These are phyloP conservation scores for Fusarium sp. DNA, from an alignment of 2,329 filamentous ascomycete species.

Conservation along the genomic window DNA sequence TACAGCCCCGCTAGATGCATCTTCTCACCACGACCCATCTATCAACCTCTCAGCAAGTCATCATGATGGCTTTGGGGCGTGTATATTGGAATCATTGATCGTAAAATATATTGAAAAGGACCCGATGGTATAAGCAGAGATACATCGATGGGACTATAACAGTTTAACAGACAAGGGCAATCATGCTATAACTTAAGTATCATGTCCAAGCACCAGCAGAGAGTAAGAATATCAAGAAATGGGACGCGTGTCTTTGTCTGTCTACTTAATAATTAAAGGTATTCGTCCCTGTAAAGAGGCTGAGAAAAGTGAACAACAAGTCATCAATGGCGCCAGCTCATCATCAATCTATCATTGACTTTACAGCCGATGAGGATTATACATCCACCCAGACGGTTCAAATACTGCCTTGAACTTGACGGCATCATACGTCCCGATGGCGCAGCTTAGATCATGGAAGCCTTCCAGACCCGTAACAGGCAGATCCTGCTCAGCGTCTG, in stretches of 20 bases:
- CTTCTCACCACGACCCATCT: background rate
- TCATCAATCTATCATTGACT: background rate
- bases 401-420: slow-evolving; percentile 77
- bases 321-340: background rate
- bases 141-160: background rate
- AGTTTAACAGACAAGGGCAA: background rate
- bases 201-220: background rate
- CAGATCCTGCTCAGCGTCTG: slow-evolving; percentile 71
- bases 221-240: background rate
- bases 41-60: background rate
- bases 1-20: slow-evolving; percentile 46
- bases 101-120: background rate
- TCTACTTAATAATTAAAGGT: background rate
- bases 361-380: slow-evolving; percentile 47
- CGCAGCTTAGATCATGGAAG: slow-evolving; percentile 76
- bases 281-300: background rate
- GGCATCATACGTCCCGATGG: slow-evolving; percentile 77
- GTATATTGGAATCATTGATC: background rate
- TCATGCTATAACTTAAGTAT: background rate
- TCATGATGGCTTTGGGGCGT: background rate
- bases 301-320: background rate
- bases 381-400: slow-evolving; percentile 70
- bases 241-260: slow-evolving; percentile 10
- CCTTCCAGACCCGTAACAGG: slow-evolving; percentile 77
- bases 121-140: background rate